Percentiles rank a stretch among this genome's conserved stretches.
Conservation (phyloP, 1,139 yeast genomes). For the Debaryomyces singareniensis region DNA sequence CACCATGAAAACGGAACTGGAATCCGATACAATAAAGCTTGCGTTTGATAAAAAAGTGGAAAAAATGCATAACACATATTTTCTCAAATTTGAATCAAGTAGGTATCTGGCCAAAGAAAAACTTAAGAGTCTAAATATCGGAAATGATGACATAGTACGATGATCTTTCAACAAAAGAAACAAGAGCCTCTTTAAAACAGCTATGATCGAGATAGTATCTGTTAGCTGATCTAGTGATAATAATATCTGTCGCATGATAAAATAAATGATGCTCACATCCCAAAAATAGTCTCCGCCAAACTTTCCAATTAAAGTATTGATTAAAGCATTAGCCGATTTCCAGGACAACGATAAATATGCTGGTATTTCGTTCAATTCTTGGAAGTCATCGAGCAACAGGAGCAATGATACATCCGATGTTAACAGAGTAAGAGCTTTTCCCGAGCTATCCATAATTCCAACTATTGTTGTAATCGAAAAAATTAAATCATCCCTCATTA, state of each 20-base stretch:
- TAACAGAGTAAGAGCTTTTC: too few relatives aligned
- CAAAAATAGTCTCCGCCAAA: constrained; percentile 23
- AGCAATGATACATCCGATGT: constrained; percentile 17
- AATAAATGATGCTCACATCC: constrained; percentile 28
- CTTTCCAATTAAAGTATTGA: constrained; percentile 14
- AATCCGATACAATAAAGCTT: too few relatives aligned
- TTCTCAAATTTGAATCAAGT: too few relatives aligned
- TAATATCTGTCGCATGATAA: constrained; percentile 9
- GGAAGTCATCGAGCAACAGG: constrained; percentile 6
- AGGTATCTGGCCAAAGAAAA: too few relatives aligned
- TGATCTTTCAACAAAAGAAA: too few relatives aligned
- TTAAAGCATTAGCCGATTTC: constrained; percentile 20
- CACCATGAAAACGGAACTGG: too few relatives aligned
- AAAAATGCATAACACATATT: too few relatives aligned
- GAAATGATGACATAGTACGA: too few relatives aligned
- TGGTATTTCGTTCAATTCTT: constrained; percentile 7
- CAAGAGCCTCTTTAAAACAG: neutral
- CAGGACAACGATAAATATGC: constrained; percentile 14
- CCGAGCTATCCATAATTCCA: constrained; percentile 27
- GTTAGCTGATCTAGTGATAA: neutral
- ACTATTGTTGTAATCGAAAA: constrained; percentile 21
- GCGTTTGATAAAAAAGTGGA: too few relatives aligned
- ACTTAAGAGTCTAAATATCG: too few relatives aligned
- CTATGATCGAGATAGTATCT: neutral
- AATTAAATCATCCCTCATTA: constrained; percentile 13